These are phyloP conservation scores for Infundibulicybe gibba DNA, from an alignment of 768 basidiomycete genomes.

Conservation along the genomic window DNA sequence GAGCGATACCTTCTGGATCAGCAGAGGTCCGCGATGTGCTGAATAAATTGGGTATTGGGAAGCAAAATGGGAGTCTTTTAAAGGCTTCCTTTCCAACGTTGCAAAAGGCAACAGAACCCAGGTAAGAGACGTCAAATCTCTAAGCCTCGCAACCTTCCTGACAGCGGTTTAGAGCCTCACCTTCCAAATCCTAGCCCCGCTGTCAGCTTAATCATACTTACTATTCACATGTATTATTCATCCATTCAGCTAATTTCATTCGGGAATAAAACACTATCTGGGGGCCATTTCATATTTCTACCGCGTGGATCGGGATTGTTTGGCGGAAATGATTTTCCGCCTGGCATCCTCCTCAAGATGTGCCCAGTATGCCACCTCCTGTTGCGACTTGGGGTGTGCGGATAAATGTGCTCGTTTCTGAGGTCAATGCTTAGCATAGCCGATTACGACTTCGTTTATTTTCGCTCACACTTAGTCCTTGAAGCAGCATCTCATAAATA, in stretches of 20 bases:
- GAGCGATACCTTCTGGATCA: constrained; percentile 44
- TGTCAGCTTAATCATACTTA: background rate
- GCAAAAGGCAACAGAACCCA: constrained; percentile 36
- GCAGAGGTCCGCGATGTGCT: constrained; percentile 80
- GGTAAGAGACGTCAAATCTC: background rate
- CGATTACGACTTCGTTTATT: too few species aligned
- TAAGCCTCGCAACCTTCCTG: background rate
- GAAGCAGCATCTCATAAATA: constrained; percentile 75
- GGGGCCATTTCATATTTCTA: constrained; percentile 3
- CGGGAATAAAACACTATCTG: constrained; percentile 3
- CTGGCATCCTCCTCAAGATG: constrained; percentile 80
- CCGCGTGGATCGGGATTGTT: constrained; percentile 23
- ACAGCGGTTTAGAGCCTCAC: constrained; percentile 6
- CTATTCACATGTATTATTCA: background rate
- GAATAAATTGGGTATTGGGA: constrained; percentile 81
- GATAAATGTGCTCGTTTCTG: constrained; percentile 67
- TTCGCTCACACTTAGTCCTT: constrained; percentile 69
- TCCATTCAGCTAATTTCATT: constrained; percentile 3
- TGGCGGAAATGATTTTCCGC: constrained; percentile 48
- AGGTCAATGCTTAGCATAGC: background rate
- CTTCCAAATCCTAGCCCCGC: constrained; percentile 11
- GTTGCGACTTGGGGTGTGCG: constrained; percentile 82
- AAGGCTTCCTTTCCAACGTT: constrained; percentile 69
- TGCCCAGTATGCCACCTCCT: constrained; percentile 84
- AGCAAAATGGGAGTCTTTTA: constrained; percentile 56